A percentile compares a stretch with the other conserved stretches of the same genome.
Evolutionary conservation across 768 basidiomycete species (phyloP).

Genomic region (Suillus hirtellus): DNA sequence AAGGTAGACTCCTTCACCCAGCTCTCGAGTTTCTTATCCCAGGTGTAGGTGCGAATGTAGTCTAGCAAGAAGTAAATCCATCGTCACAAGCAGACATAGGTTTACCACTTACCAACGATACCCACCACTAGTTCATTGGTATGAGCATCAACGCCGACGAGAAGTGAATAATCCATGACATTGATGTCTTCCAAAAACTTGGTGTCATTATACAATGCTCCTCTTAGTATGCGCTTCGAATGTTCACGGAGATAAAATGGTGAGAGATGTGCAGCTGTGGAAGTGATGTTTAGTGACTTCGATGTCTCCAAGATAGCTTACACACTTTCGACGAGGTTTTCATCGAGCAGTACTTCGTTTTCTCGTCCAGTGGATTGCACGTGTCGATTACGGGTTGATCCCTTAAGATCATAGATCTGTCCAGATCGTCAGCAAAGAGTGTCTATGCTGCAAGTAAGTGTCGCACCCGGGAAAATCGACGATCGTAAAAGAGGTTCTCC

Average conservation of each 20-base stretch:
- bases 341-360: conserved; percentile 94
- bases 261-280: conserved; percentile 73
- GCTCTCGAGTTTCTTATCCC: conserved; percentile 98
- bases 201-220: conserved; percentile 92
- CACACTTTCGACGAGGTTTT: conserved; percentile 91
- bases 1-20: conserved; percentile 97
- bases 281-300: conserved; percentile 14
- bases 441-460: not conserved
- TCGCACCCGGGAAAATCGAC: conserved; percentile 82
- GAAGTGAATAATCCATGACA: conserved; percentile 97
- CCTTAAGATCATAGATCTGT: conserved; percentile 96
- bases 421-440: conserved; percentile 8
- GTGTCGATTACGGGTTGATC: conserved; percentile 91
- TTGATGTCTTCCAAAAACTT: conserved; percentile 93
- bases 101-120: conserved; percentile 80
- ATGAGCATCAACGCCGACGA: conserved; percentile 90
- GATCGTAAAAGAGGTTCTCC: conserved; percentile 96
- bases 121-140: conserved; percentile 93
- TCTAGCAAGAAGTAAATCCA: conserved; percentile 44
- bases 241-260: conserved; percentile 98
- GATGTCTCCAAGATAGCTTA: conserved; percentile 9
- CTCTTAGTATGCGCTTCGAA: conserved; percentile 87
- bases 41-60: conserved; percentile 93
- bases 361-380: conserved; percentile 87
- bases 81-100: not conserved